These are phyloP conservation scores for Casuarina glauca DNA, from an alignment of 306 rosid genomes.

Conservation along the genomic window DNA sequence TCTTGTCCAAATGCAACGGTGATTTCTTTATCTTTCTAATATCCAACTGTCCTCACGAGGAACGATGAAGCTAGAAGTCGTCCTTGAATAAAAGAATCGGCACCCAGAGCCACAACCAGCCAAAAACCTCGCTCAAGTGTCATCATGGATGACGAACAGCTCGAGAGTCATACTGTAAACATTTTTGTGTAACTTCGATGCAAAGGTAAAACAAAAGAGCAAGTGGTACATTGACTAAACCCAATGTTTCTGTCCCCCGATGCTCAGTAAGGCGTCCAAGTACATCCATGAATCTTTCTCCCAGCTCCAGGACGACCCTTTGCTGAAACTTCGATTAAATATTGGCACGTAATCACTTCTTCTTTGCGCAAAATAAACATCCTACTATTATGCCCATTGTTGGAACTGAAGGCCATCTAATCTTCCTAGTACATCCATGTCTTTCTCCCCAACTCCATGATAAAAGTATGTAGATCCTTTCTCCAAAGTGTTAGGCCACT, in stretches of 20 bases:
- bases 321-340: background rate
- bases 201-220: too few relatives aligned
- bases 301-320: background rate
- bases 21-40: too few relatives aligned
- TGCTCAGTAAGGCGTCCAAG: conserved; percentile 15
- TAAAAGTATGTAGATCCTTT: background rate
- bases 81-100: too few relatives aligned
- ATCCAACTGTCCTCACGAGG: too few relatives aligned
- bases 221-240: background rate
- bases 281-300: background rate
- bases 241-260: background rate
- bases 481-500: background rate
- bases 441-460: background rate
- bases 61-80: too few relatives aligned
- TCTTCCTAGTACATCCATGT: conserved; percentile 1
- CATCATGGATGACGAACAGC: background rate
- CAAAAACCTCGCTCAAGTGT: too few relatives aligned
- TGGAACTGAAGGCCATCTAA: too few relatives aligned
- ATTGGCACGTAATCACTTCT: background rate
- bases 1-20: too few relatives aligned
- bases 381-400: too few relatives aligned
- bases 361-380: background rate
- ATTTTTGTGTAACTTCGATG: too few relatives aligned
- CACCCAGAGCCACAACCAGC: too few relatives aligned
- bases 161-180: too few relatives aligned